A percentile compares a stretch with the other conserved stretches of the same genome.
Evolutionary conservation across 805 yeast species (phyloP).

Genomic region (Zygoascus biomembranicola): DNA sequence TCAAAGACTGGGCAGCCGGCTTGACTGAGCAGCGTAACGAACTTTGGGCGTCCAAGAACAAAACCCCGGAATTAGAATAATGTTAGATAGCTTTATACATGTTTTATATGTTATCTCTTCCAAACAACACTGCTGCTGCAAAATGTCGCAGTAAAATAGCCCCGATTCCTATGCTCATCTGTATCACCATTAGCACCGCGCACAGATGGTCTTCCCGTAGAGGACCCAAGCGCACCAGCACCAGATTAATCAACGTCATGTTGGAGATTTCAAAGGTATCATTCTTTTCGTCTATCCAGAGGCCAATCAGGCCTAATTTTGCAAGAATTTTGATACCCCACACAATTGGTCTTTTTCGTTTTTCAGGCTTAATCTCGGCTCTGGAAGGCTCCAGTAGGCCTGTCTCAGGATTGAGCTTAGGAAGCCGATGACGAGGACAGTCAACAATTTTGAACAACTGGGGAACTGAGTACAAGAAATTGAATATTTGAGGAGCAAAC

Average conservation of each 20-base stretch:
- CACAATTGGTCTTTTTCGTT: slow-evolving; percentile 15
- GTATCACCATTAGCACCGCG: slow-evolving; percentile 46
- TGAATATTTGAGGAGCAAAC: slow-evolving; percentile 84
- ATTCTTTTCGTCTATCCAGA: slow-evolving; percentile 24
- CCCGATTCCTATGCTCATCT: slow-evolving; percentile 54
- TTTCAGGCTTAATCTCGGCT: slow-evolving; percentile 23
- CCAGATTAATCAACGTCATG: slow-evolving; percentile 79
- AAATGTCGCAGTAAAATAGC: slow-evolving; percentile 74
- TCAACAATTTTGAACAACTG: slow-evolving; percentile 81
- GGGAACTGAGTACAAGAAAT: slow-evolving; percentile 85
- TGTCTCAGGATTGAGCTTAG: slow-evolving; percentile 58
- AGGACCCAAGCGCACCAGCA: slow-evolving; percentile 84
- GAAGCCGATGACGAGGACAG: slow-evolving; percentile 94
- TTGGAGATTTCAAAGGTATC: slow-evolving; percentile 51
- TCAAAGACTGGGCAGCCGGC: slow-evolving; percentile 59
- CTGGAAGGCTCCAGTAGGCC: slow-evolving; percentile 70
- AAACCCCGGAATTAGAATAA: slow-evolving; percentile 2
- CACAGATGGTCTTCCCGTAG: slow-evolving; percentile 76
- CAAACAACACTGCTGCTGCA: slow-evolving; percentile 78
- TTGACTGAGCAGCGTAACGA: slow-evolving; percentile 39
- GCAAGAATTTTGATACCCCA: slow-evolving; percentile 40
- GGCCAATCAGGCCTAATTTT: slow-evolving; percentile 41
- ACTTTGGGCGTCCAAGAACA: slow-evolving; percentile 28
- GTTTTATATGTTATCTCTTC: slow-evolving; percentile 64
- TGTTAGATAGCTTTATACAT: neutral